These are phyloP conservation scores for Penicillium sumatraense DNA, from an alignment of 2,329 filamentous ascomycete species.

Conservation along the genomic window DNA sequence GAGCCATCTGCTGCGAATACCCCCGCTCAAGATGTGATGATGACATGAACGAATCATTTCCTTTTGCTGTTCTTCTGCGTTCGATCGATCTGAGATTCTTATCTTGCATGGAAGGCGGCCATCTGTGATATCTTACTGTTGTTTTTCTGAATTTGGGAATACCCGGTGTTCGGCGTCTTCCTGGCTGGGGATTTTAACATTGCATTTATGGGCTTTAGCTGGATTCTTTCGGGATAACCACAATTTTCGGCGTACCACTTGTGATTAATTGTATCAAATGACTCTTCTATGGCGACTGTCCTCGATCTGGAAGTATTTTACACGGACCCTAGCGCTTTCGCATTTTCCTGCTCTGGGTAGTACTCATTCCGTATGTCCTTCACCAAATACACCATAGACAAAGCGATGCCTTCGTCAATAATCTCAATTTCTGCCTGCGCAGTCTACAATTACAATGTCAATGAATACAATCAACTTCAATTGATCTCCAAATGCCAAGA, in stretches of 20 bases:
- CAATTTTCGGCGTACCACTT: too few species aligned
- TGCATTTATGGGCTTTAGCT: not conserved
- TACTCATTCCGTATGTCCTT: too few species aligned
- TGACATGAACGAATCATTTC: slow-evolving; percentile 12
- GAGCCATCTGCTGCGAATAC: slow-evolving; percentile 15
- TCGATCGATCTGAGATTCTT: not conserved
- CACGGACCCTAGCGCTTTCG: too few species aligned
- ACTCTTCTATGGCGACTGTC: too few species aligned
- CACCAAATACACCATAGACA: too few species aligned
- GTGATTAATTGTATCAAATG: not conserved
- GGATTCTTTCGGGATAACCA: not conserved
- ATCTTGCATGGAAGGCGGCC: not conserved
- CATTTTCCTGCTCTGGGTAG: too few species aligned
- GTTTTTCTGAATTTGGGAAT: slow-evolving; percentile 7
- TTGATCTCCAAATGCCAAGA: not conserved
- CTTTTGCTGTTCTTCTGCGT: not conserved
- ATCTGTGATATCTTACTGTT: too few species aligned
- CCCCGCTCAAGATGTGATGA: slow-evolving; percentile 23
- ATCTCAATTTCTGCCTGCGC: too few species aligned
- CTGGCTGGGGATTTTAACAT: not conserved
- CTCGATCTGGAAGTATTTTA: too few species aligned
- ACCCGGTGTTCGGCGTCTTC: slow-evolving; percentile 12
- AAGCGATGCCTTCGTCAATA: too few species aligned
- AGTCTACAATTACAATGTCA: too few species aligned
- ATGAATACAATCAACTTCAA: not conserved